These are phyloP conservation scores for Chlorella vulgaris DNA, from an alignment of 139 green algal species.

Conservation along the genomic window DNA sequence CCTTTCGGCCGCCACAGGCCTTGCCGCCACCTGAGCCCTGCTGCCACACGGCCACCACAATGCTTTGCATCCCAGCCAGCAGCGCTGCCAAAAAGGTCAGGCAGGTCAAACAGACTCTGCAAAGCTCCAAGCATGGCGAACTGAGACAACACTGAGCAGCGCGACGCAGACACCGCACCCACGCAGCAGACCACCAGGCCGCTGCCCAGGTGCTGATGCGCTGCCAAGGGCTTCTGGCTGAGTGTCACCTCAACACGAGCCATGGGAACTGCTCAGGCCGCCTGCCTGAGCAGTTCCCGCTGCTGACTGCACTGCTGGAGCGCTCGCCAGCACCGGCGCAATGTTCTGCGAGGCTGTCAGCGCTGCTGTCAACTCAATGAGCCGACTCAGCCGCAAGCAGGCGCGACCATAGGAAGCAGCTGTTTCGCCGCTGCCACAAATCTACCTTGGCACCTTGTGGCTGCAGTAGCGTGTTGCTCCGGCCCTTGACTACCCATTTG, in stretches of 20 bases:
- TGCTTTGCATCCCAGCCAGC: slow-evolving; percentile 59
- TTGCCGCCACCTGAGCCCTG: background rate
- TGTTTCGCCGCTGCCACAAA: slow-evolving; percentile 60
- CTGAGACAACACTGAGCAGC: slow-evolving; percentile 23
- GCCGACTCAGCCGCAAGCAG: slow-evolving; percentile 66
- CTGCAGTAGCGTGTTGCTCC: slow-evolving; percentile 1
- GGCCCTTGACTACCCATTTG: background rate
- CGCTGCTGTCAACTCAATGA: slow-evolving; percentile 60
- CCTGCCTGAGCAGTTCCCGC: background rate
- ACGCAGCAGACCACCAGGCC: slow-evolving; percentile 42
- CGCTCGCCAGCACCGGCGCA: slow-evolving; percentile 59
- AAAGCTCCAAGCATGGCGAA: slow-evolving; percentile 61
- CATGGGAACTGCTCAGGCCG: background rate
- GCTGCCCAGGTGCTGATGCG: slow-evolving; percentile 16
- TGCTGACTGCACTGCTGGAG: background rate
- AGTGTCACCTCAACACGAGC: background rate
- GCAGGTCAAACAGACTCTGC: slow-evolving; percentile 55
- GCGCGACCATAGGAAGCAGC: slow-evolving; percentile 58
- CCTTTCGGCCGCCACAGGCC: background rate
- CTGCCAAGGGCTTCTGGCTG: slow-evolving; percentile 23
- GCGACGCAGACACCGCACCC: slow-evolving; percentile 35
- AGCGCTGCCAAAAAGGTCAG: slow-evolving; percentile 44
- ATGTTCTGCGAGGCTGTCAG: slow-evolving; percentile 62
- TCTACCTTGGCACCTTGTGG: slow-evolving; percentile 41
- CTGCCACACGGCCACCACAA: slow-evolving; percentile 48